Base-by-base conservation (phyloP, 2,329 filamentous ascomycete species). In the Penicillium capsulatum region DNA sequence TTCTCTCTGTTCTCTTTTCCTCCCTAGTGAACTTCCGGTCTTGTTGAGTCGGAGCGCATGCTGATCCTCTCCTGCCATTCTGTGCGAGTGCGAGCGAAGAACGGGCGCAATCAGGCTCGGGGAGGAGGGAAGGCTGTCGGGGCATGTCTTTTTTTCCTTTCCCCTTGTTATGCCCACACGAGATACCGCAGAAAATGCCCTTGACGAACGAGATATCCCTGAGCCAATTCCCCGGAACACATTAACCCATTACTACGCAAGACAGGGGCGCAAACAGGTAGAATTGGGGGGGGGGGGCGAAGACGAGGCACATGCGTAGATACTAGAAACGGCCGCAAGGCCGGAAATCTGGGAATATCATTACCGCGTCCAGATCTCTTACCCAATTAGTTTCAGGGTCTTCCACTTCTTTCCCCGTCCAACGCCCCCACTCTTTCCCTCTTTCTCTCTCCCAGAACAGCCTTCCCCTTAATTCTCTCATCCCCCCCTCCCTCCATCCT, bases 401-500 rank as follows among this genome's bases (percentile, higher is more conserved):
- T 22, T 22, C 19, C 19, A n/a, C n/a, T n/a, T n/a, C n/a, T n/a
- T n/a, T n/a, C n/a, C n/a, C n/a, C n/a, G n/a, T n/a, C n/a, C 19
- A 5, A 9, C 19, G 19, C 19, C 19, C 19, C 19, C 19, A 22
- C 19, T 22, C 19, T 22, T 22, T n/a, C n/a, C 19, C 19, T 22
- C 10, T 11, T 26, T 17, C 10, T 15, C 9, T 15, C 19, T 14
- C 8, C 28, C 20, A n/a, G 10, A 14, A 20, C n/a, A n/a, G n/a
- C n/a, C 7, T 24, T 30, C 15, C 26, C 9, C 16, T 22, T 22
- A 6, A 28, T 45, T 47, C 84, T 84, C 80, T 76, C 81, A 17
- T 81, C 80, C 19, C 73, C 79, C 24, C 76, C 73, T 17, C 69
- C 70, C 46, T 69, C 69, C 50, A n/a, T n/a, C n/a, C n/a, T n/a